Evolutionary conservation across 345 rosid genomes (phyloP), one percentile per base, ranked within the genome.

Genomic region (Gynandropsis gynandra): DNA sequence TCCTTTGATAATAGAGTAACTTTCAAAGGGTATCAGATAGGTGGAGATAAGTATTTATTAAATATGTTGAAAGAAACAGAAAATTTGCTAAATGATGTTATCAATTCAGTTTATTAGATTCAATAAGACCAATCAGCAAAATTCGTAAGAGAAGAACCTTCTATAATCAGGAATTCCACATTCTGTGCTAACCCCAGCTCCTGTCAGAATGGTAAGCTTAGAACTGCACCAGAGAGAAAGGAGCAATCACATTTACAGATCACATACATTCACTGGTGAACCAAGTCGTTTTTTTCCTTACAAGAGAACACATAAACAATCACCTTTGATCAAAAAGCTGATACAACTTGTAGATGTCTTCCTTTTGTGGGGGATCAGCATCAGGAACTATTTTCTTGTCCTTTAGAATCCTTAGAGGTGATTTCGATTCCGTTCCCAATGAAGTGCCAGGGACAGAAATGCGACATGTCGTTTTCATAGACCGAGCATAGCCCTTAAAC

Each of bases 101-200:
- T 35, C 12, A 52, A 47, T 17, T 31, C 20, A 57, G 8, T 36
- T 29, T 45, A 39, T 38, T 39, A 24, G 29, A 15, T 27, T 43
- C 17, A 27, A 41, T 17, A 14, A 35, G 50, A 19, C 14, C 9
- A 47, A 9, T 21, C 0, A 4, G 47, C n/a, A 27, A 27, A 37
- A 52, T 54, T 8, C 31, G 20, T 18, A 44, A 49, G 37, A 29
- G 29, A 18, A 18, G 17, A 66, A 87, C 98, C 98, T 90, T 78
- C 98, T 78, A 42, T 87, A 90, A 66, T 90, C 98, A 50, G 98
- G 98, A 69, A 90, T 90, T 40, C 98, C 96, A 57, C 89, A 77
- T 67, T 90, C 98, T 0, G 98, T 90, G 51, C 96, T 90, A 20
- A 90, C 63, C 56, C 96, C 98, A 56, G 98, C 96, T 66, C 96